Base-by-base conservation (phyloP, 345 rosid species). In the Rhodamnia argentea region DNA sequence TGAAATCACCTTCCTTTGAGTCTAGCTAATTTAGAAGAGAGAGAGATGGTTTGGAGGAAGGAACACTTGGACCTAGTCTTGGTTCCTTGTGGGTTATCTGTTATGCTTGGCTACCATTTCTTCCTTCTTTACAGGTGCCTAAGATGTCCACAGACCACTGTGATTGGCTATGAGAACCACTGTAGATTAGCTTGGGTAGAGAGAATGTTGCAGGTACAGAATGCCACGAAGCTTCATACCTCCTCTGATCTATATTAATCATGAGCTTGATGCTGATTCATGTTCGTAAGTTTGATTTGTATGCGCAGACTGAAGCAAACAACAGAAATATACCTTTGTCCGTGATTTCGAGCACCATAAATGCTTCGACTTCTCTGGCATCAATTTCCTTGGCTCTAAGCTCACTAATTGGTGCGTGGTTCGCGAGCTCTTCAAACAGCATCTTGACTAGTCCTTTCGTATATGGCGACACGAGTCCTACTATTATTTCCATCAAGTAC, bases 111-210 rank as follows among this genome's bases (percentile, higher is more conserved):
- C 22, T 89, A 89, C 58, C 91, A 90, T 86, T 51, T 90, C 81
- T 88, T 83, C 64, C 89, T 89, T 81, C 84, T 89, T 16, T 84
- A 84, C 85, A 88, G 84, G 83, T 53, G 83, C 89, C 74, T 83
- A 75, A 58, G 55, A 18, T 42, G 76, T 84, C 88, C 91, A 74
- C 53, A 81, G 24, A 74, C 89, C 24, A 89, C 90, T 3, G 82
- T 87, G 64, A 87, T 92, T 84, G 92, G 94, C 88, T 87, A 75
- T 54, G 92, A 92, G 87, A 89, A 89, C 87, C 84, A 88, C 86
- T 78, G 51, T 88, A 88, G 42, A 86, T 86, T 78, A 37, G 89
- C 86, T 53, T 90, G 94, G 94, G 91, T 90, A 58, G 86, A 83
- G 75, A 92, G 76, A 29, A 82, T 90, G 85, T 83, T 91, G 91